Evolutionary conservation across 2,329 filamentous ascomycete species (phyloP).

Genomic region (Fusarium sp.): DNA sequence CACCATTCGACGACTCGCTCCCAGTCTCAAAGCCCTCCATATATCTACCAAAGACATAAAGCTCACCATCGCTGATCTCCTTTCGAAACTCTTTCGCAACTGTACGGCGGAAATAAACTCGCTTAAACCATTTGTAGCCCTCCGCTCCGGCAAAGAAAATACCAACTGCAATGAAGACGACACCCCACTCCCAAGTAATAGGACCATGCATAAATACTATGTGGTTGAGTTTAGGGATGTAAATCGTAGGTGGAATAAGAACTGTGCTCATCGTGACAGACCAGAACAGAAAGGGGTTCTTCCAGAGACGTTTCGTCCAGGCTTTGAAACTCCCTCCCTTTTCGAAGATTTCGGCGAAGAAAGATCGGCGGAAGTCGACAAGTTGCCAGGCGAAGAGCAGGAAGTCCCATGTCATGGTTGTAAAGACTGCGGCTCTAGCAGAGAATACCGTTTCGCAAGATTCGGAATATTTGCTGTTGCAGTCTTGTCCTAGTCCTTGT

Average conservation of each 20-base stretch:
- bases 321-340: constrained; percentile 60
- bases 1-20: constrained; percentile 28
- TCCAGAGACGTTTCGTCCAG: constrained; percentile 69
- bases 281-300: constrained; percentile 67
- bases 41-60: constrained; percentile 37
- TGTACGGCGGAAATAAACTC: constrained; percentile 63
- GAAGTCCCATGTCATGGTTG: constrained; percentile 76
- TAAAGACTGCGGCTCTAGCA: constrained; percentile 75
- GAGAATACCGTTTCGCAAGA: constrained; percentile 71
- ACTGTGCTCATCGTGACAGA: constrained; percentile 66
- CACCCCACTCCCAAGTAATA: constrained; percentile 78
- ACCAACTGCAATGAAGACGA: constrained; percentile 71
- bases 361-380: constrained; percentile 73
- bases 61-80: constrained; percentile 41
- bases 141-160: constrained; percentile 76
- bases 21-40: constrained; percentile 25
- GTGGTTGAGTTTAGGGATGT: constrained; percentile 76
- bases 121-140: constrained; percentile 76
- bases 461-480: constrained; percentile 66
- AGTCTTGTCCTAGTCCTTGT: constrained; percentile 69
- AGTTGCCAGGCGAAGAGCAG: constrained; percentile 79
- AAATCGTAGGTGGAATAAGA: constrained; percentile 71
- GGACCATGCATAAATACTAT: constrained; percentile 74
- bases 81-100: constrained; percentile 42
- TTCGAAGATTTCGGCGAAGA: constrained; percentile 70